Conservation (phyloP, 2,329 filamentous ascomycete genomes). For the Amylocarpus encephaloides region DNA sequence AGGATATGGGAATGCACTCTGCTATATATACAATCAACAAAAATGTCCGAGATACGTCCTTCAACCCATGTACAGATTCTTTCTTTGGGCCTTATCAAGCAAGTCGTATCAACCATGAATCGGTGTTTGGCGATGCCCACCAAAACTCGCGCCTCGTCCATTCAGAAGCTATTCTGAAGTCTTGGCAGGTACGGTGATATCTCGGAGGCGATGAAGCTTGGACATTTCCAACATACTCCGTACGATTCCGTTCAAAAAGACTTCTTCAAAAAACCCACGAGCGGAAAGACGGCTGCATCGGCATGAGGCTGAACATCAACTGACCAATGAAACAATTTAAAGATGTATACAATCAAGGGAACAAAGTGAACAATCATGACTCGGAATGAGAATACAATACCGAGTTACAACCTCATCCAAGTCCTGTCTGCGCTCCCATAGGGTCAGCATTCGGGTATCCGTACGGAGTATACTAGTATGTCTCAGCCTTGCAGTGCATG, state of each 20-base stretch:
- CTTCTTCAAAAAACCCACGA: constrained; percentile 2
- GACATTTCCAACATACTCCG: constrained; percentile 1
- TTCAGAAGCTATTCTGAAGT: constrained; percentile 10
- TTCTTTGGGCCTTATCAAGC: neutral
- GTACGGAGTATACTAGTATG: too few relatives aligned
- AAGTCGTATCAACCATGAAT: neutral
- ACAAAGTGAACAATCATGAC: neutral
- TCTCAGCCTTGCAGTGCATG: too few relatives aligned
- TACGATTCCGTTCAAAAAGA: neutral
- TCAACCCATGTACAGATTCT: constrained; percentile 1
- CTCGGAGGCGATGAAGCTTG: constrained; percentile 8
- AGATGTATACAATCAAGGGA: neutral
- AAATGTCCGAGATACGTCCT: neutral
- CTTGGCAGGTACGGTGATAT: constrained; percentile 21
- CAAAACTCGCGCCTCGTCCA: constrained; percentile 9
- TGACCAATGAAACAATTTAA: neutral
- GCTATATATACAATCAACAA: constrained; percentile 1
- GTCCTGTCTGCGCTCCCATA: neutral
- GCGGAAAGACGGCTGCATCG: constrained; percentile 3
- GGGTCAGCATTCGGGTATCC: neutral
- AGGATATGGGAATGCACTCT: neutral
- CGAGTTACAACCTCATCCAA: neutral
- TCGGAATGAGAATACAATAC: neutral
- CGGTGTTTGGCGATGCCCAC: constrained; percentile 2
- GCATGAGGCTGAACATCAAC: constrained; percentile 2